Evolutionary conservation across 257 asterid genomes (phyloP), one percentile per base, ranked within the genome.

Genomic region (Orobanche coerulescens): DNA sequence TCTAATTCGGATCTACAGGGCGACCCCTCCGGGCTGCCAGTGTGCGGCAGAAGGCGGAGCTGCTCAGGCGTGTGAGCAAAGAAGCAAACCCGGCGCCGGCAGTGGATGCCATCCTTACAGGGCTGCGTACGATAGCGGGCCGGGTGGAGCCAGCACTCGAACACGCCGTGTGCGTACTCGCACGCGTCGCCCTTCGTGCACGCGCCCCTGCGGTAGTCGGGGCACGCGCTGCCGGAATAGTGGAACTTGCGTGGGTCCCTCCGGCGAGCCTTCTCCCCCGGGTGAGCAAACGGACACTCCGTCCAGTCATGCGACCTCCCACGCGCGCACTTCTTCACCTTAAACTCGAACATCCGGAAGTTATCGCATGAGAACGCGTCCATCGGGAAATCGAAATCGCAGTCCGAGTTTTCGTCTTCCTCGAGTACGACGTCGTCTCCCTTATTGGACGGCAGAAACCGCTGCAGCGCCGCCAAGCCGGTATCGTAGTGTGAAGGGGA

Each of bases 61-160:
- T 80, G 86, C 33, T 75, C 81, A 5, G 79, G 81, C 15, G 81
- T 77, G 71, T 80, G 86, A 0, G 86, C 86, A 18, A 80, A 80
- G 76, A 80, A 80, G 58, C 86, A 80, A 11, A 77, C 72, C 19
- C 75, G 70, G 59, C 86, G 82, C 10, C 77, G 78, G 68, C 86
- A 81, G 72, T 78, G 78, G 49, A 75, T 75, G 42, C 83, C 86
- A 14, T 81, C 86, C 74, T 81, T 81, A 36, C 86, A 81, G n/a
- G 83, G 86, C 77, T 77, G 79, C 62, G 86, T 80, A 16, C 86
- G 83, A 31, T 80, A 80, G 73, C 86, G 83, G 22, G 83, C 81
- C 14, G 86, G 86, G 68, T 80, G 86, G 11, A 80, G 81, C 86
- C 86, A 80, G 70, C 86, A 77, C 81, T 80, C 86, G 65, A 80